These are phyloP conservation scores for Starmera quercuum DNA, from an alignment of 805 yeast genomes.

Conservation along the genomic window DNA sequence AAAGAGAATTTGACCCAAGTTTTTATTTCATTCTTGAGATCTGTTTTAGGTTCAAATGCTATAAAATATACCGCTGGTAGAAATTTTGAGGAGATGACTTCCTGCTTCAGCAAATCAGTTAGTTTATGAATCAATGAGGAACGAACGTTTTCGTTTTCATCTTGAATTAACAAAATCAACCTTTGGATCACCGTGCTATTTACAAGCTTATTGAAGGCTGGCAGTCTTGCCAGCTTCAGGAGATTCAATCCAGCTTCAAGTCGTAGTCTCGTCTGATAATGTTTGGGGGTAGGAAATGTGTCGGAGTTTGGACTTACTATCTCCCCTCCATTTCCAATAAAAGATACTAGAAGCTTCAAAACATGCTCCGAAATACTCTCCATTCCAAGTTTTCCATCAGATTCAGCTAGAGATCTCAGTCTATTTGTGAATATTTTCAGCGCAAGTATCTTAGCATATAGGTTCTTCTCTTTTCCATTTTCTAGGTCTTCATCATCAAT, in stretches of 20 bases:
- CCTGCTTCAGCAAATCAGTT: conserved; percentile 42
- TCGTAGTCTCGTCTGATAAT: conserved; percentile 54
- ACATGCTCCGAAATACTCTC: conserved; percentile 51
- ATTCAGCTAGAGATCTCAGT: conserved; percentile 29
- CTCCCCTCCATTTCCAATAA: conserved; percentile 75
- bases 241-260: conserved; percentile 60
- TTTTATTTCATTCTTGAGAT: conserved; percentile 40
- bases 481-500: conserved; percentile 36
- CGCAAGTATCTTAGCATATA: conserved; percentile 44
- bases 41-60: conserved; percentile 65
- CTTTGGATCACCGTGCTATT: conserved; percentile 43
- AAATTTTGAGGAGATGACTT: conserved; percentile 54
- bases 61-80: conserved; percentile 61
- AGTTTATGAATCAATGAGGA: conserved; percentile 38
- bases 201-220: conserved; percentile 44
- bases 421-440: conserved; percentile 55
- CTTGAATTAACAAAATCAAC: conserved; percentile 56
- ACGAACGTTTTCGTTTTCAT: conserved; percentile 55
- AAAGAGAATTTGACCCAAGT: conserved; percentile 70
- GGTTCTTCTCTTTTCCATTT: conserved; percentile 18
- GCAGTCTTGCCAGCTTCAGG: conserved; percentile 53
- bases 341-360: conserved; percentile 54
- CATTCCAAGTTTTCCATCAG: conserved; percentile 25
- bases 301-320: conserved; percentile 38
- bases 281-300: conserved; percentile 53